phyloP scores from a whole-genome alignment of 768 basidiomycete genomes.

The Collybiopsis confluens region DNA sequence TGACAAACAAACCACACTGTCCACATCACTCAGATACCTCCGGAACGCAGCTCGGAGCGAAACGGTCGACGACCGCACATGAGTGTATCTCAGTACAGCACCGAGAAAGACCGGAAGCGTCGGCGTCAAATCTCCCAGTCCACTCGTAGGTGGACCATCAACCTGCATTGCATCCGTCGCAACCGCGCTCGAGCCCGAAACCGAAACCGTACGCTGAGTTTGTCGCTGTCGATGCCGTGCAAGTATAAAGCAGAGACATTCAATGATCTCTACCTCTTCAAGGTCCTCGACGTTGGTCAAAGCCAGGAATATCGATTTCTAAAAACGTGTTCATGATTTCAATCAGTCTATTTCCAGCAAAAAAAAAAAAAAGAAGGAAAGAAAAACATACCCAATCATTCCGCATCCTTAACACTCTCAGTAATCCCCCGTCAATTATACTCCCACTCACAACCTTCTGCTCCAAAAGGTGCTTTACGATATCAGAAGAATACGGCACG shows the following conservation, averaged over 20 bases:
- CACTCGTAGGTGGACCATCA: constrained; percentile 20
- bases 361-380: not conserved
- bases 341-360: not conserved
- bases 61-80: constrained; percentile 33
- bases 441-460: constrained; percentile 49
- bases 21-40: constrained; percentile 42
- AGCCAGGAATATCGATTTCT: constrained; percentile 47
- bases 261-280: constrained; percentile 60
- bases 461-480: constrained; percentile 56
- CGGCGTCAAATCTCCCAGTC: constrained; percentile 8
- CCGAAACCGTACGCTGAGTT: constrained; percentile 10
- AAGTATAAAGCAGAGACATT: constrained; percentile 42
- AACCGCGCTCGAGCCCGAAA: too few species aligned
- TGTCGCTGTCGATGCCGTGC: constrained; percentile 31
- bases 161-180: constrained; percentile 34
- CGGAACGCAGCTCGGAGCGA: constrained; percentile 48
- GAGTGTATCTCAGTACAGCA: constrained; percentile 22
- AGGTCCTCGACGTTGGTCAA: constrained; percentile 57
- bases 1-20: constrained; percentile 43
- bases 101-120: constrained; percentile 33
- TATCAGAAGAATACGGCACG: constrained; percentile 49
- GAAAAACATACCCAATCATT: constrained; percentile 66
- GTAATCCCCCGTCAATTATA: constrained; percentile 60
- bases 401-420: constrained; percentile 46
- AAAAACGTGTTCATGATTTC: not conserved